Evolutionary conservation across 164 flowering plant genomes (phyloP).

Genomic region (Tetracentron sinense): DNA sequence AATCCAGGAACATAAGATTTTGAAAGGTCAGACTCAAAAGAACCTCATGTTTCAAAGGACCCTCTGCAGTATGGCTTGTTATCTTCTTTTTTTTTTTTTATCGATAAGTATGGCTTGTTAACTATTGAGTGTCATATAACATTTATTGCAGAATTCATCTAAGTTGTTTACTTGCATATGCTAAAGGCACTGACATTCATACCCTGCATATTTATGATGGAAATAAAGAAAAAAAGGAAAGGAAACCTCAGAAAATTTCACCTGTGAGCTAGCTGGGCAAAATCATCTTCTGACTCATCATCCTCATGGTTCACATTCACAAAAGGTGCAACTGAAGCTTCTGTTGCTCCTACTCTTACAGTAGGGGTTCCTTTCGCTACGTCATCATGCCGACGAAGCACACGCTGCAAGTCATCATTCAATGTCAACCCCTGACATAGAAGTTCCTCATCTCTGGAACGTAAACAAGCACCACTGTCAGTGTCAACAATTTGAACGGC

Average conservation of each 20-base stretch:
- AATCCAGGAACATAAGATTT: no score
- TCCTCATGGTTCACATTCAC: constrained; percentile 78
- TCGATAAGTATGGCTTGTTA: no score
- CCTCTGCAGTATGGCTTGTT: no score
- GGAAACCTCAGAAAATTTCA: constrained; percentile 11
- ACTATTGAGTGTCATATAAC: no score
- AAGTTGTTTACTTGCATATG: no score
- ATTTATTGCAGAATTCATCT: no score
- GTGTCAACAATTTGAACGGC: constrained; percentile 7
- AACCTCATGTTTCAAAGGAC: no score
- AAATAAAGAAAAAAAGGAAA: background rate
- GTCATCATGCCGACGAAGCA: constrained; percentile 64
- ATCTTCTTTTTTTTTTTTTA: no score
- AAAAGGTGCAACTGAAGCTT: constrained; percentile 46
- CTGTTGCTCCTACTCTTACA: constrained; percentile 20
- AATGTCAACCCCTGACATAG: constrained; percentile 72
- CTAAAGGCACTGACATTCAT: no score
- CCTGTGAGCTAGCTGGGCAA: constrained; percentile 82
- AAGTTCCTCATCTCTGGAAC: constrained; percentile 81
- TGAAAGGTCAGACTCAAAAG: no score
- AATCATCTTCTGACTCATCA: constrained; percentile 89
- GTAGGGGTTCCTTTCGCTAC: constrained; percentile 51
- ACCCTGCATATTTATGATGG: no score
- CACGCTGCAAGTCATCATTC: constrained; percentile 86
- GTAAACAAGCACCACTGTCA: constrained; percentile 13